Percentiles rank a stretch among this genome's conserved stretches.
phyloP scores from a whole-genome alignment of 2,329 filamentous ascomycete genomes.

The Colletotrichum euphorbiae region DNA sequence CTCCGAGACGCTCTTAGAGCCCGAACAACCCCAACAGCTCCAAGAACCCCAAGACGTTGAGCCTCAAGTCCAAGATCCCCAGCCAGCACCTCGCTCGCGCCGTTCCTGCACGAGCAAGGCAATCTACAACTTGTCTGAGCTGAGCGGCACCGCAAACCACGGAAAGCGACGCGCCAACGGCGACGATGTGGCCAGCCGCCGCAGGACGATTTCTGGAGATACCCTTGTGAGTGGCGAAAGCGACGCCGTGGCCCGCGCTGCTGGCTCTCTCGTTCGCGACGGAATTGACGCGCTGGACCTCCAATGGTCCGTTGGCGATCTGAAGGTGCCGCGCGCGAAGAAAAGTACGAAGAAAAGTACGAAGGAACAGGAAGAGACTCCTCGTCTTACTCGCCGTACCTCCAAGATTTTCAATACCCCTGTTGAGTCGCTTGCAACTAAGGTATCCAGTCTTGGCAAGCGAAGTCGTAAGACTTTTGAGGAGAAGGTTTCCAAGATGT shows the following conservation, averaged over 20 bases:
- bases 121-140: constrained; percentile 74
- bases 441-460: constrained; percentile 69
- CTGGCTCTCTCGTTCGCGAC: constrained; percentile 48
- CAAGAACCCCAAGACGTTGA: no score
- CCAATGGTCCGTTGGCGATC: constrained; percentile 56
- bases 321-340: constrained; percentile 49
- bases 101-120: constrained; percentile 67
- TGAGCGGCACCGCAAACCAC: constrained; percentile 71
- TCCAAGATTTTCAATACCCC: constrained; percentile 59
- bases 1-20: constrained; percentile 36
- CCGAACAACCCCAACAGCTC: constrained; percentile 39
- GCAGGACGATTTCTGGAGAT: constrained; percentile 59
- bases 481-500: constrained; percentile 58
- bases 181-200: constrained; percentile 58
- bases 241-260: constrained; percentile 31
- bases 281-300: constrained; percentile 61
- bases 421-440: constrained; percentile 58
- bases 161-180: constrained; percentile 67
- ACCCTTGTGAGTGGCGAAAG: constrained; percentile 47
- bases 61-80: constrained; percentile 33
- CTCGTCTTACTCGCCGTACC: constrained; percentile 53
- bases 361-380: constrained; percentile 48
- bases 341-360: constrained; percentile 51
- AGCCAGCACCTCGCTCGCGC: constrained; percentile 60
- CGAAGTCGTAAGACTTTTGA: constrained; percentile 67